Percentiles rank a stretch among this genome's conserved stretches.
phyloP scores from a whole-genome alignment of 345 rosid species.

The Populus nigra region DNA sequence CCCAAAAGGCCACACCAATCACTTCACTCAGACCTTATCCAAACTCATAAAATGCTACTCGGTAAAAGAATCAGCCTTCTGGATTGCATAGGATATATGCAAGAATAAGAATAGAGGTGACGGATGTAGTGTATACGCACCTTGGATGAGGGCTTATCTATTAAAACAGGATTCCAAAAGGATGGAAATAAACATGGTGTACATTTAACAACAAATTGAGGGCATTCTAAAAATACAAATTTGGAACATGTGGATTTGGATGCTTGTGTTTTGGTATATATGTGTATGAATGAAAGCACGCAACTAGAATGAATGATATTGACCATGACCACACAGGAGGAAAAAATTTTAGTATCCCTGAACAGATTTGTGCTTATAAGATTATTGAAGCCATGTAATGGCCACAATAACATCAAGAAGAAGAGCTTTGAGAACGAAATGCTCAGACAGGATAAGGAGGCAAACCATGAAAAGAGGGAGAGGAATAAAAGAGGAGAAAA shows the following conservation, averaged over 20 bases:
- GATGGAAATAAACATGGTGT: background rate
- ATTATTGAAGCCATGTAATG: background rate
- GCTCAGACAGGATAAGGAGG: background rate
- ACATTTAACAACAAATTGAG: background rate
- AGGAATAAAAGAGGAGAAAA: background rate
- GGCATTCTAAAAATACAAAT: background rate
- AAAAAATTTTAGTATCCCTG: background rate
- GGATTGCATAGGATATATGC: background rate
- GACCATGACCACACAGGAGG: background rate
- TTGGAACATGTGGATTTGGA: background rate
- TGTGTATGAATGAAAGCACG: background rate
- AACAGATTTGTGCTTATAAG: background rate
- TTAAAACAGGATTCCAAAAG: background rate
- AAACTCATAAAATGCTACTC: background rate
- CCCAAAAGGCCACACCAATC: background rate
- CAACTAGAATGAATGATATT: background rate
- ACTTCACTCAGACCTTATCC: background rate
- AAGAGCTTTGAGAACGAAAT: background rate
- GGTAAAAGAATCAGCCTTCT: background rate
- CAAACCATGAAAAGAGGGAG: background rate
- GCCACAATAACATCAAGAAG: background rate
- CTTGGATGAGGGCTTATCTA: background rate
- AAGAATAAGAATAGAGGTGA: background rate
- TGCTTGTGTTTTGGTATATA: background rate
- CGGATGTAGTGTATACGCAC: background rate